Percentiles rank a stretch among this genome's conserved stretches.
Evolutionary conservation across 805 yeast species (phyloP).

Genomic region (Kazachstania psychrophila): DNA sequence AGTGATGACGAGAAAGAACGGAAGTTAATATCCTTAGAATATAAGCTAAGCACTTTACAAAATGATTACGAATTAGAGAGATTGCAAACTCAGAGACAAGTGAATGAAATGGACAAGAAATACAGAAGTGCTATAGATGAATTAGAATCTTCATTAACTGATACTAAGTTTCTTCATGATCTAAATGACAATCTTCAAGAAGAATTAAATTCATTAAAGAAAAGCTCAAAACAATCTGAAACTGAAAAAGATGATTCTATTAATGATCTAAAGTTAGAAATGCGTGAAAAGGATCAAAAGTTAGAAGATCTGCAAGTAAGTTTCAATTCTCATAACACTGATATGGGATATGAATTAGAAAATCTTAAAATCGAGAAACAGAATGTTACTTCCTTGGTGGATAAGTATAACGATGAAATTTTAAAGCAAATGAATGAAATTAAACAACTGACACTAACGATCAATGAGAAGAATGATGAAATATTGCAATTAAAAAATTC

Average conservation of each 20-base stretch:
- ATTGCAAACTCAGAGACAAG: constrained; percentile 18
- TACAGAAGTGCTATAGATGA: constrained; percentile 28
- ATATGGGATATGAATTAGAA: constrained; percentile 11
- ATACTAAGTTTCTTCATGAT: constrained; percentile 31
- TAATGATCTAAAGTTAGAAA: constrained; percentile 32
- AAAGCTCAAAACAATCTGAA: constrained; percentile 16
- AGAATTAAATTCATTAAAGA: constrained; percentile 16
- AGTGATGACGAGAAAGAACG: constrained; percentile 12
- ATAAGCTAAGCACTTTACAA: constrained; percentile 31
- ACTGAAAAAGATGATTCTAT: constrained; percentile 21
- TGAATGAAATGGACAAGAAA: constrained; percentile 21
- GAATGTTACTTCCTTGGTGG: constrained; percentile 13
- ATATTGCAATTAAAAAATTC: constrained; percentile 25
- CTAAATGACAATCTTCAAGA: constrained; percentile 21
- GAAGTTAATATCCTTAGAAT: constrained; percentile 28
- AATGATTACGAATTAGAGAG: constrained; percentile 32
- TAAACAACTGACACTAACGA: constrained; percentile 13
- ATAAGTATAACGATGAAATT: constrained; percentile 21
- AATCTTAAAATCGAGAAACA: constrained; percentile 13
- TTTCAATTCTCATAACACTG: constrained; percentile 18
- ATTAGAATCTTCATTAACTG: constrained; percentile 28
- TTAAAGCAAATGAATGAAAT: constrained; percentile 17
- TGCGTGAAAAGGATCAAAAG: constrained; percentile 22
- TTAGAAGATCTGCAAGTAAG: constrained; percentile 33
- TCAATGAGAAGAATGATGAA: constrained; percentile 20